phyloP scores from a whole-genome alignment of 2,329 filamentous ascomycete species.

The Phialemoniopsis sp. region DNA sequence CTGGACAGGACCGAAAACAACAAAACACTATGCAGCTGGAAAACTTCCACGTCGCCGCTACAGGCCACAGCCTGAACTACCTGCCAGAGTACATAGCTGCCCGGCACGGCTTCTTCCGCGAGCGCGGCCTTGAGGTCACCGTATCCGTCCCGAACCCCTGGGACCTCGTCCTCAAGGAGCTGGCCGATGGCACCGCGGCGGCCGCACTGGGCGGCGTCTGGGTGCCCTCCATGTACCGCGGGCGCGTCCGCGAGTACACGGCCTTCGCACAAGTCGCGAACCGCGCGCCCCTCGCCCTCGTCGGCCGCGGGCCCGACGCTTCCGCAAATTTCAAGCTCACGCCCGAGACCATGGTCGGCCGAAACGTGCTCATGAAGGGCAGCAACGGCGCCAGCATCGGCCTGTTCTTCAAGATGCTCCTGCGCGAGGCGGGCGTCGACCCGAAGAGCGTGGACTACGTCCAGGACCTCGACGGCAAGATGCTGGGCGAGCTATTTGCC shows the following conservation, averaged over 20 bases:
- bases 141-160: conserved; percentile 17
- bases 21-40: no score
- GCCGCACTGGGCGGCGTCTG: conserved; percentile 3
- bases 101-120: conserved; percentile 20
- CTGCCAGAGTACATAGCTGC: conserved; percentile 21
- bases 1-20: no score
- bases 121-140: conserved; percentile 18
- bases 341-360: neutral
- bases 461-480: conserved; percentile 6
- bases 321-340: conserved; percentile 1
- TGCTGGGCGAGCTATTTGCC: conserved; percentile 3
- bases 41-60: conserved; percentile 14
- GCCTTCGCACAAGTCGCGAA: conserved; percentile 5
- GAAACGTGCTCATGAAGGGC: conserved; percentile 5
- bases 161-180: conserved; percentile 15
- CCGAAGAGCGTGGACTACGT: conserved; percentile 1
- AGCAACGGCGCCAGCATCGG: conserved; percentile 4
- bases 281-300: conserved; percentile 2
- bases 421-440: conserved; percentile 5
- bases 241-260: conserved; percentile 1
- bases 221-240: conserved; percentile 4
- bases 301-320: neutral
- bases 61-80: conserved; percentile 20
- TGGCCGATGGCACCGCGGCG: conserved; percentile 11
- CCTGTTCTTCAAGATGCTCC: conserved; percentile 6